Percentiles rank a stretch among this genome's conserved stretches.
Evolutionary conservation across 208 protist species (phyloP).

Genomic region (Herpetomonas tarakana): DNA sequence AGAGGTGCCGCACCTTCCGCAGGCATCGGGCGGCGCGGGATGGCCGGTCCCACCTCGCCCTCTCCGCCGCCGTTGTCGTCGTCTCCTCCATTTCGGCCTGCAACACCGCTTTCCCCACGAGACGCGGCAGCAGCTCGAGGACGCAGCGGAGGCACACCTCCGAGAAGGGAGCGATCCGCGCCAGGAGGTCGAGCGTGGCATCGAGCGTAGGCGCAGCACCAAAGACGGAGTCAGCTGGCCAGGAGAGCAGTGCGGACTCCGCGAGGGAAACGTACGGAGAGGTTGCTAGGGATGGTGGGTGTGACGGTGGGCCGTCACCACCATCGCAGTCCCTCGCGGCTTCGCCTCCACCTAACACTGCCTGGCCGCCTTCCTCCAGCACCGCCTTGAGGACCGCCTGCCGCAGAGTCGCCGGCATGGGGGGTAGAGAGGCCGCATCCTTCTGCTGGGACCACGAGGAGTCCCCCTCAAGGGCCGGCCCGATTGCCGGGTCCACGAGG

Average conservation of each 20-base stretch:
- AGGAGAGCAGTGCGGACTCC: slow-evolving; percentile 37
- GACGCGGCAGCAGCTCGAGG: slow-evolving; percentile 18
- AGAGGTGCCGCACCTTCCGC: too few relatives aligned
- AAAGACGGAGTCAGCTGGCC: slow-evolving; percentile 48
- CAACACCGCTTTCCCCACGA: slow-evolving; percentile 14
- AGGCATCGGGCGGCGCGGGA: too few relatives aligned
- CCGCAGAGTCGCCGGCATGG: background rate
- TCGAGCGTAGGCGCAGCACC: slow-evolving; percentile 29
- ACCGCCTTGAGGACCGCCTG: background rate
- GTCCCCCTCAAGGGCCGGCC: too few relatives aligned
- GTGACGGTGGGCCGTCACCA: too few relatives aligned
- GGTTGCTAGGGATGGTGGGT: too few relatives aligned
- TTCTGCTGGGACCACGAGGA: too few relatives aligned
- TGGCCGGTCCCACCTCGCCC: too few relatives aligned
- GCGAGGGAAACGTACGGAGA: slow-evolving; percentile 18
- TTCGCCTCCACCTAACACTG: background rate
- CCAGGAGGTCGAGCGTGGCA: slow-evolving; percentile 29
- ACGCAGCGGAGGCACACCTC: slow-evolving; percentile 31
- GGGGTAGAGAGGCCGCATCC: background rate
- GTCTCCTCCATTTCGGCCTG: too few relatives aligned
- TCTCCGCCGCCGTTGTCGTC: too few relatives aligned
- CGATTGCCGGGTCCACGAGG: too few relatives aligned
- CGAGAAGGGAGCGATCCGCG: slow-evolving; percentile 33
- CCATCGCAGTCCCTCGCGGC: too few relatives aligned
- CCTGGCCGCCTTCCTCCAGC: slow-evolving; percentile 2